These are phyloP conservation scores for Cystobasidiaceae sp. DNA, from an alignment of 1,284 basidiomycete species.

Conservation along the genomic window DNA sequence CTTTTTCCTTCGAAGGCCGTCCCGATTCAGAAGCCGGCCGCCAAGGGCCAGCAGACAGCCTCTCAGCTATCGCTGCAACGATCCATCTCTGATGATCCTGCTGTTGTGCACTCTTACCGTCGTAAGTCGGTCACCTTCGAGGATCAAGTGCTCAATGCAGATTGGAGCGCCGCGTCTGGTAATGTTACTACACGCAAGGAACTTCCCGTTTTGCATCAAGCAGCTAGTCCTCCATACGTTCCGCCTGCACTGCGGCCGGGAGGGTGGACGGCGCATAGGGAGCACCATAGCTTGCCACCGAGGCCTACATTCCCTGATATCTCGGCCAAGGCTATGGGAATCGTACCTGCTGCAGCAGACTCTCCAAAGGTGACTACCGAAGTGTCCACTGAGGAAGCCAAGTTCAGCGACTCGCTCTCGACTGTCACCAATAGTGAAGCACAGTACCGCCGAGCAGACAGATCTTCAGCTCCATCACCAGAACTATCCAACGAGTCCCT, in stretches of 20 bases:
- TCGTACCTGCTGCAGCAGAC: background rate
- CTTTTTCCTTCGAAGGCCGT: no score
- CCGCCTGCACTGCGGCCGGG: no score
- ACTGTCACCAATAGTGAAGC: background rate
- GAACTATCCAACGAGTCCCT: background rate
- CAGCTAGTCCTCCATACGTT: no score
- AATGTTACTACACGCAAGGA: no score
- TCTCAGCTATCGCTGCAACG: no score
- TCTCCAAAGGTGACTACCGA: background rate
- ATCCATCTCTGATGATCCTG: conserved; percentile 1
- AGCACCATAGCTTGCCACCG: no score
- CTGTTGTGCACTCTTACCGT: background rate
- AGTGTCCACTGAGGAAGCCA: no score
- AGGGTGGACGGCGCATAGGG: no score
- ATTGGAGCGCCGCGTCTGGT: background rate
- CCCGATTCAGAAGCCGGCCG: no score
- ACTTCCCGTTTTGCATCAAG: no score
- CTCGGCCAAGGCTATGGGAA: conserved; percentile 1
- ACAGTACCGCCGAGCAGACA: background rate
- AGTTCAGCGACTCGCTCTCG: background rate
- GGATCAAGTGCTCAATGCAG: background rate
- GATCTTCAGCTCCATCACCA: conserved; percentile 3
- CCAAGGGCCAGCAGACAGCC: no score
- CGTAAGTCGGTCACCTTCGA: conserved; percentile 3
- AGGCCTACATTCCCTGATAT: background rate